phyloP scores from a whole-genome alignment of 441 rosid genomes.

The Adansonia madagascariensis region DNA sequence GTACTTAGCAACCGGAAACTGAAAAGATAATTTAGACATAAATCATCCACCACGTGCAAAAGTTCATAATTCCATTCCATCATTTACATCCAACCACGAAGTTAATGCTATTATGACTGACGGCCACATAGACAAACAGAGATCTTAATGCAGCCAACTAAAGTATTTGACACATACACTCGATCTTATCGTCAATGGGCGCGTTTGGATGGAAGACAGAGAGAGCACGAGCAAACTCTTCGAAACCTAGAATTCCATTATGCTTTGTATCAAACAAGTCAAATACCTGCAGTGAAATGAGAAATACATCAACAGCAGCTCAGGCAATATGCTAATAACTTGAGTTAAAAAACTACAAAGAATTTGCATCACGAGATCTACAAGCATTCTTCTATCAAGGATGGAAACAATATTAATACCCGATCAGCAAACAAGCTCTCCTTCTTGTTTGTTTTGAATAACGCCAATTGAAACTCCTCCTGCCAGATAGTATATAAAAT shows the following conservation, averaged over 20 bases:
- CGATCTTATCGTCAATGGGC: conserved; percentile 81
- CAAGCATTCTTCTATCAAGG: conserved; percentile 1
- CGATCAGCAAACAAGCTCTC: conserved; percentile 98
- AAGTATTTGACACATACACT: conserved; percentile 42
- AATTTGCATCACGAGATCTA: background rate
- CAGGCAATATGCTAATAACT: background rate
- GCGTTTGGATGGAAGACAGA: conserved; percentile 97
- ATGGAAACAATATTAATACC: conserved; percentile 43
- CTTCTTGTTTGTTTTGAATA: conserved; percentile 92
- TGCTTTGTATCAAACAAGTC: conserved; percentile 95
- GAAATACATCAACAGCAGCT: conserved; percentile 21
- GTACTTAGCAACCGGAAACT: background rate
- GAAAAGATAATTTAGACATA: background rate
- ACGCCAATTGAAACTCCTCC: conserved; percentile 97
- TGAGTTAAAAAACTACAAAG: conserved; percentile 11
- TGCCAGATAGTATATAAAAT: conserved; percentile 32
- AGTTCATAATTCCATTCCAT: conserved; percentile 9
- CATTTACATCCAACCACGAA: background rate
- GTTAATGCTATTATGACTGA: background rate
- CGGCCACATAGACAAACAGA: background rate
- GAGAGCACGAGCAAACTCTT: conserved; percentile 94
- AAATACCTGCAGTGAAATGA: conserved; percentile 67
- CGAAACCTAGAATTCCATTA: conserved; percentile 93
- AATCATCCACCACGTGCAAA: background rate
- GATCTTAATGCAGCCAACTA: conserved; percentile 4